These are phyloP conservation scores for Aspergillus sp. DNA, from an alignment of 2,329 filamentous ascomycete genomes.

Conservation along the genomic window DNA sequence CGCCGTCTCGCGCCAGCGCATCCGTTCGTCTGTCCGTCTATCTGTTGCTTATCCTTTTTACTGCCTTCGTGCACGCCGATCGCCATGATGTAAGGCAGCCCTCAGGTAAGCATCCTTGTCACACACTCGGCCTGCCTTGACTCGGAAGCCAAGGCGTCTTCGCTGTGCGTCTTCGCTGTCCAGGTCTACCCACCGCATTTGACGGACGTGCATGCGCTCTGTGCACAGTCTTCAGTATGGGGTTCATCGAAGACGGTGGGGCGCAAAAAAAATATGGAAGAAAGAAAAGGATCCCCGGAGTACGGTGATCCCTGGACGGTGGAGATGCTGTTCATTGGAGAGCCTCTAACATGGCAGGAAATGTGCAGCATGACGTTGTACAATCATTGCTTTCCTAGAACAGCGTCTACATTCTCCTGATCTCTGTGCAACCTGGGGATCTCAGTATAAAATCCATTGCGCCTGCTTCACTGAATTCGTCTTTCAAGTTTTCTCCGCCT, in stretches of 20 bases:
- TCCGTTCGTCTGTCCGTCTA: not conserved
- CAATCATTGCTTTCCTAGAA: conserved; percentile 2
- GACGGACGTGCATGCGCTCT: not conserved
- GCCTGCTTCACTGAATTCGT: not conserved
- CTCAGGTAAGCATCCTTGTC: too few relatives aligned
- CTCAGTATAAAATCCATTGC: not conserved
- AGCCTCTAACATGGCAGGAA: not conserved
- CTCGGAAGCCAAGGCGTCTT: too few relatives aligned
- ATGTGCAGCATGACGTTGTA: conserved; percentile 5
- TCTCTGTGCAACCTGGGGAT: not conserved
- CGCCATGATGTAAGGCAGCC: not conserved
- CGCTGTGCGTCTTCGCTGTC: not conserved
- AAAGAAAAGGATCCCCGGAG: too few relatives aligned
- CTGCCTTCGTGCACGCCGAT: not conserved
- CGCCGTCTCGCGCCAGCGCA: conserved; percentile 1
- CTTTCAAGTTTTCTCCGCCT: not conserved
- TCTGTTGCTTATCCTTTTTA: not conserved
- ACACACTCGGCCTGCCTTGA: too few relatives aligned
- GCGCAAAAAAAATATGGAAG: too few relatives aligned
- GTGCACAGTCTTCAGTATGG: not conserved
- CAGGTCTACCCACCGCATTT: not conserved
- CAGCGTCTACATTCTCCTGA: not conserved
- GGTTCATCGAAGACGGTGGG: not conserved
- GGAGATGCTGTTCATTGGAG: not conserved
- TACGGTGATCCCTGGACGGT: too few relatives aligned